phyloP scores from a whole-genome alignment of 768 basidiomycete species.

The Phaeolepiota aurea region DNA sequence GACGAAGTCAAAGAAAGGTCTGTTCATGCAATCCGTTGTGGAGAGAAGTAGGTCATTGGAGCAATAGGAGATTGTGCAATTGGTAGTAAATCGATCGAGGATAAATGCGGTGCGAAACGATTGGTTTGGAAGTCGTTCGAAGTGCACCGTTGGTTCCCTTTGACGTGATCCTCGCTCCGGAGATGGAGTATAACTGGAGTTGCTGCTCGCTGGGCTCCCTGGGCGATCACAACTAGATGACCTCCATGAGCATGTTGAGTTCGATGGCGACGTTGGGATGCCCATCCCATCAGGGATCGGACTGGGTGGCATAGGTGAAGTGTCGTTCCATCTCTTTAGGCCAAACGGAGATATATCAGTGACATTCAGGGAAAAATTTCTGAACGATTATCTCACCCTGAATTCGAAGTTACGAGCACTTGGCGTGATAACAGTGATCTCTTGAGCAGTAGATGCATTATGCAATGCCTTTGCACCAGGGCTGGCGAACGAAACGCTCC shows the following conservation, averaged over 20 bases:
- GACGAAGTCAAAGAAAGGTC: constrained; percentile 75
- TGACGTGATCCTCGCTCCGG: not conserved
- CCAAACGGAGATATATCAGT: not conserved
- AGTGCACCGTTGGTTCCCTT: constrained; percentile 26
- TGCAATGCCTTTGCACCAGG: constrained; percentile 71
- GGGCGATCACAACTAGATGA: constrained; percentile 7
- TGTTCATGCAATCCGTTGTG: constrained; percentile 48
- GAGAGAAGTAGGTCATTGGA: constrained; percentile 64
- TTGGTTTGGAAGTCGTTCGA: constrained; percentile 58
- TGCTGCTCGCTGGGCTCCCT: not conserved
- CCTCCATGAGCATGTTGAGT: constrained; percentile 17
- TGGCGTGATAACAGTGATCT: constrained; percentile 68
- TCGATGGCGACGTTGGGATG: constrained; percentile 21
- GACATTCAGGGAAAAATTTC: not conserved
- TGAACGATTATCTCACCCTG: constrained; percentile 25
- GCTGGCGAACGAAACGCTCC: constrained; percentile 71
- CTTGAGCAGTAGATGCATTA: constrained; percentile 77
- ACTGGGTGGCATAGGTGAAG: constrained; percentile 52
- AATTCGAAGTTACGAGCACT: constrained; percentile 43
- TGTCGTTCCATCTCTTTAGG: constrained; percentile 59
- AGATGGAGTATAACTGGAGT: constrained; percentile 4
- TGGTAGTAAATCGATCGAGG: constrained; percentile 65
- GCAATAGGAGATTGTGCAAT: constrained; percentile 62
- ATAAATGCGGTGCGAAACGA: constrained; percentile 75
- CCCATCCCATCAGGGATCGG: constrained; percentile 24